Evolutionary conservation across 2,329 filamentous ascomycete species (phyloP).

Genomic region (Fonsecaea multimorphosa): DNA sequence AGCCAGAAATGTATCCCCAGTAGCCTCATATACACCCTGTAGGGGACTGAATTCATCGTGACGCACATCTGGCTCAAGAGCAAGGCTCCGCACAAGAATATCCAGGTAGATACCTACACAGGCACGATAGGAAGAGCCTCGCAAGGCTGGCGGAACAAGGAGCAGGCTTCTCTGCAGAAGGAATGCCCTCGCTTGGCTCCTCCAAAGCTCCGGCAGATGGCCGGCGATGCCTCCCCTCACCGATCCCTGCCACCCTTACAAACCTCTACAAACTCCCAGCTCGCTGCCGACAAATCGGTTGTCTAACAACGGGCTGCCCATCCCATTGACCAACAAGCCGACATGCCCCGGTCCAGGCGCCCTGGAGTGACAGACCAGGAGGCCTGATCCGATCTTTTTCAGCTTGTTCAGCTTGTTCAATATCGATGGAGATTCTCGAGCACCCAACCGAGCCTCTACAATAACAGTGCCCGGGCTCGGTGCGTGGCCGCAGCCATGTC

Average conservation of each 20-base stretch:
- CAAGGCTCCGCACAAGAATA: background rate
- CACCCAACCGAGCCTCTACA: background rate
- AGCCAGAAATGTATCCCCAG: no score
- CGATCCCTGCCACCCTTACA: background rate
- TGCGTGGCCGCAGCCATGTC: conserved; percentile 16
- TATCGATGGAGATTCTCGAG: background rate
- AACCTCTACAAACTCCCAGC: background rate
- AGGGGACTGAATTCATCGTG: no score
- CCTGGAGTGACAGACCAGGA: background rate
- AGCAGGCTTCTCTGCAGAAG: background rate
- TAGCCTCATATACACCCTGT: no score
- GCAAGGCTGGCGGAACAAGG: background rate
- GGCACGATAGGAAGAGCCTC: background rate
- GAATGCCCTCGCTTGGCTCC: background rate
- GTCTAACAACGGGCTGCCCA: background rate
- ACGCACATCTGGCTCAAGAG: background rate
- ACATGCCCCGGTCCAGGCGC: conserved; percentile 4
- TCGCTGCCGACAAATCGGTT: background rate
- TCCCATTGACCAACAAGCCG: background rate
- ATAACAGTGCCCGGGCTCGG: background rate
- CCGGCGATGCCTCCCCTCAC: background rate
- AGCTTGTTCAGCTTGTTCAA: background rate
- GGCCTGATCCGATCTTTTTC: background rate
- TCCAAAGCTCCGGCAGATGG: background rate
- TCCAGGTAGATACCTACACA: no score